A percentile compares a stretch with the other conserved stretches of the same genome.
phyloP scores from a whole-genome alignment of 306 rosid species.

The Begonia masoniana region DNA sequence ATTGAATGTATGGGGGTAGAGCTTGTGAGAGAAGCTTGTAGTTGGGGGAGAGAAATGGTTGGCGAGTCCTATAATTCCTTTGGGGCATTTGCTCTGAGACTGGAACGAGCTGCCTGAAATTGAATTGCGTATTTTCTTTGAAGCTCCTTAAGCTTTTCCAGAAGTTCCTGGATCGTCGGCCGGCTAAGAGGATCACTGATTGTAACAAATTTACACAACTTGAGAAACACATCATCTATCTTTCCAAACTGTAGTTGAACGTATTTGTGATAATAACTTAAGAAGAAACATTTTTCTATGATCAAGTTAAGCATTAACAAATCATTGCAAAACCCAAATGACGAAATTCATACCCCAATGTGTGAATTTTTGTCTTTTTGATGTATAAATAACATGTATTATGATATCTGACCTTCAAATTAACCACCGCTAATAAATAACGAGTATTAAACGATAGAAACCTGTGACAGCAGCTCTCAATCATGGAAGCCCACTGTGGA shows the following conservation, averaged over 20 bases:
- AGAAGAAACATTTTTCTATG: neutral
- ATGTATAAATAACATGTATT: neutral
- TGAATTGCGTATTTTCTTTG: slow-evolving; percentile 51
- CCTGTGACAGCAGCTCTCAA: slow-evolving; percentile 96
- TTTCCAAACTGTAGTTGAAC: neutral
- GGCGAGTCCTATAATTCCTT: slow-evolving; percentile 24
- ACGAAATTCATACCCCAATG: too few relatives aligned
- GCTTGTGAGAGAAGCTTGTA: too few relatives aligned
- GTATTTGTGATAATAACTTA: too few relatives aligned
- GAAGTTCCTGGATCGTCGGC: slow-evolving; percentile 73
- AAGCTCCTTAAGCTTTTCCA: slow-evolving; percentile 61
- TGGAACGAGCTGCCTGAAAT: slow-evolving; percentile 66
- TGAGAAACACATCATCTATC: too few relatives aligned
- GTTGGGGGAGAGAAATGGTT: too few relatives aligned
- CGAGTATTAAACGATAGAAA: slow-evolving; percentile 14
- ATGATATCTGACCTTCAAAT: neutral
- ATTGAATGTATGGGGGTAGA: too few relatives aligned
- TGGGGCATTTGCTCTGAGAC: slow-evolving; percentile 29
- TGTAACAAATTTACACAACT: neutral
- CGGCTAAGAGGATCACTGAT: slow-evolving; percentile 70
- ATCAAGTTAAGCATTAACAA: neutral
- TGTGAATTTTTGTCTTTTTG: neutral
- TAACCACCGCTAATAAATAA: neutral
- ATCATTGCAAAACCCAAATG: too few relatives aligned
- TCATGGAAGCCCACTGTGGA: slow-evolving; percentile 73